Evolutionary conservation across 306 rosid genomes (phyloP).

Genomic region (Urtica urens): DNA sequence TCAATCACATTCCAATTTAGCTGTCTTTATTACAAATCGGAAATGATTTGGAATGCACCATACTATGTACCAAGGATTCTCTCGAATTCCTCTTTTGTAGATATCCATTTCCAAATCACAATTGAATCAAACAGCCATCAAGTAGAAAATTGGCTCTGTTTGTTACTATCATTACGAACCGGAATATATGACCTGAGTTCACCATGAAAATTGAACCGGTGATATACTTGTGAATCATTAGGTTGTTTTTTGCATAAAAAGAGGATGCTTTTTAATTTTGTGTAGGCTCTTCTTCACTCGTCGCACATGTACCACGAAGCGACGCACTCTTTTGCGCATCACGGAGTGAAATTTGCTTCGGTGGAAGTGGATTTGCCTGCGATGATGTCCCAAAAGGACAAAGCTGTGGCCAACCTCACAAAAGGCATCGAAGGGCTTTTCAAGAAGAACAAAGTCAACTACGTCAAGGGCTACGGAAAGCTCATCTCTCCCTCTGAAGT

Average conservation of each 20-base stretch:
- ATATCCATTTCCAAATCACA: no score
- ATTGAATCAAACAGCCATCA: no score
- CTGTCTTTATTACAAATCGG: no score
- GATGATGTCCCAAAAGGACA: constrained; percentile 91
- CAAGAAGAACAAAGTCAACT: constrained; percentile 93
- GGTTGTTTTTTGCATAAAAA: not conserved
- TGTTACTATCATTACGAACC: no score
- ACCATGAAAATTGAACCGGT: no score
- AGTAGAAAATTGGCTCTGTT: no score
- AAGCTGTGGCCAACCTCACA: constrained; percentile 78
- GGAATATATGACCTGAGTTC: no score
- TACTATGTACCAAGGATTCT: no score
- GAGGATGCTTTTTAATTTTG: constrained; percentile 3
- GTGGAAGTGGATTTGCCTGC: constrained; percentile 87
- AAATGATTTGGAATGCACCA: no score
- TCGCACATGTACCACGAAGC: constrained; percentile 98
- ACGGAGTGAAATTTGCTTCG: constrained; percentile 74
- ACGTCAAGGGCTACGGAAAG: constrained; percentile 93
- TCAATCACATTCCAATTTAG: no score
- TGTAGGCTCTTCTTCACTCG: constrained; percentile 90
- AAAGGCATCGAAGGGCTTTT: constrained; percentile 88
- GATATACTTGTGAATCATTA: no score
- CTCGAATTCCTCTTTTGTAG: no score
- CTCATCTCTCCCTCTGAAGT: constrained; percentile 72
- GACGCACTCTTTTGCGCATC: constrained; percentile 63